Base-by-base conservation (phyloP, 306 rosid species). In the Inga oerstediana region DNA sequence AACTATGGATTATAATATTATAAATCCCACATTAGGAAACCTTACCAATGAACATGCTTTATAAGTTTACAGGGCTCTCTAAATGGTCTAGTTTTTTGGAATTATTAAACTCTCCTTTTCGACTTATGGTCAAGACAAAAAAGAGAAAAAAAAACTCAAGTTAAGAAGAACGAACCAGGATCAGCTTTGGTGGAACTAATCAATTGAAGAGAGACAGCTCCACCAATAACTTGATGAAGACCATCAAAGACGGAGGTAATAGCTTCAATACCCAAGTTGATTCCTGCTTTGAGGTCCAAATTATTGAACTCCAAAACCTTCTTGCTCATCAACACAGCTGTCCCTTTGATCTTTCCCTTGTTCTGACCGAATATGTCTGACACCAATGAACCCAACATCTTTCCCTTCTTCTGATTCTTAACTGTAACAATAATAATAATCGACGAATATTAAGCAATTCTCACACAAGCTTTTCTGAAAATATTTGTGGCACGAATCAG, bases 261-360 rank as follows among this genome's bases (percentile, higher is more conserved):
- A n/a, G 74, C 20, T 46, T 44, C 56, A 72, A 84, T 3, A 46
- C 86, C 86, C 22, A 85, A 14, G 39, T 80, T 85, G 1, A 84
- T 27, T 52, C 51, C 71, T 1, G 72, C 78, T 68, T 80, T 79
- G 3, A 73, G 77, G 24, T 69, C 11, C 1, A 84, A 66, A 11
- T 35, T 70, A 74, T 85, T 79, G 81, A 52, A 76, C 24, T 88
- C 90, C 15, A 88, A 64, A 78, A 85, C 86, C 75, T 85, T 85
- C 76, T 85, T 88, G 1, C 79, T 32, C 90, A 82, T 88, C 79
- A 88, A 72, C 76, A 88, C 87, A 76, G 85, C 85, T 8, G 83
- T 72, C 22, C 90, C 90, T 58, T 56, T 88, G 3, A 88, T 58
- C 79, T 82, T 85, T 0, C 86, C 81, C 56, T 79, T 82, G 4